A percentile compares a stretch with the other conserved stretches of the same genome.
Evolutionary conservation across 306 rosid species (phyloP).

Genomic region (Ochetophila trinervis): DNA sequence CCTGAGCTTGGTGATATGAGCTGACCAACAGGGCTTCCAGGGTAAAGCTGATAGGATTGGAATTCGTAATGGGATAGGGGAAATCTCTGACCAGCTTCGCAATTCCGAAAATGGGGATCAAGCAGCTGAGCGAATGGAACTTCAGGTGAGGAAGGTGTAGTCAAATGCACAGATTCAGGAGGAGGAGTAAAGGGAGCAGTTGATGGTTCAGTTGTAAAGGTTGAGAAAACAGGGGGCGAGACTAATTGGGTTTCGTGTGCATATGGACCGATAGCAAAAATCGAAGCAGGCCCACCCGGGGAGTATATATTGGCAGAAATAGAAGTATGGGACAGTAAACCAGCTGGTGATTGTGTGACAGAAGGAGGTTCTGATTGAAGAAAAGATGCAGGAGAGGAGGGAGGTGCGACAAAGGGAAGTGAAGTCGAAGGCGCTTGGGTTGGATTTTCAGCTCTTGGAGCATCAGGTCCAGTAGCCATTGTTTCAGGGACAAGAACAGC

Average conservation of each 20-base stretch:
- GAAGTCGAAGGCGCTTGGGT: slow-evolving; percentile 39
- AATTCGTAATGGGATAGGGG: slow-evolving; percentile 73
- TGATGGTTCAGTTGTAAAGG: slow-evolving; percentile 80
- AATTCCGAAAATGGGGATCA: slow-evolving; percentile 46
- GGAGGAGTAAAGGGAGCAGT: slow-evolving; percentile 98
- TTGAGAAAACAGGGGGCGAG: slow-evolving; percentile 92
- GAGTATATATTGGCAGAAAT: slow-evolving; percentile 86
- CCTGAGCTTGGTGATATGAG: slow-evolving; percentile 89
- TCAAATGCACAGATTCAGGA: slow-evolving; percentile 79
- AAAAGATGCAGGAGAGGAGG: slow-evolving; percentile 92
- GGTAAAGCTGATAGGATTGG: slow-evolving; percentile 84
- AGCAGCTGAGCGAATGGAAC: slow-evolving; percentile 95
- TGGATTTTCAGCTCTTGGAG: slow-evolving; percentile 41
- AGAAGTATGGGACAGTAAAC: slow-evolving; percentile 44
- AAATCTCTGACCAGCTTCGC: slow-evolving; percentile 54
- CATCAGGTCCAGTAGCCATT: slow-evolving; percentile 29
- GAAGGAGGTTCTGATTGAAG: slow-evolving; percentile 95
- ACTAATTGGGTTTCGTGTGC: slow-evolving; percentile 87
- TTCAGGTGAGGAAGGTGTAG: slow-evolving; percentile 96
- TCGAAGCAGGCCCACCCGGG: slow-evolving; percentile 85
- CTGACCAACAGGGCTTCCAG: slow-evolving; percentile 91
- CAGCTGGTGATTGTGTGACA: slow-evolving; percentile 68
- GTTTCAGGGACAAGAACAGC: slow-evolving; percentile 72
- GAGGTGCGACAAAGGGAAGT: slow-evolving; percentile 88
- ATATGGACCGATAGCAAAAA: slow-evolving; percentile 90